Base-by-base conservation (phyloP, 1,139 yeast genomes). In the Blastobotrys persicus region DNA sequence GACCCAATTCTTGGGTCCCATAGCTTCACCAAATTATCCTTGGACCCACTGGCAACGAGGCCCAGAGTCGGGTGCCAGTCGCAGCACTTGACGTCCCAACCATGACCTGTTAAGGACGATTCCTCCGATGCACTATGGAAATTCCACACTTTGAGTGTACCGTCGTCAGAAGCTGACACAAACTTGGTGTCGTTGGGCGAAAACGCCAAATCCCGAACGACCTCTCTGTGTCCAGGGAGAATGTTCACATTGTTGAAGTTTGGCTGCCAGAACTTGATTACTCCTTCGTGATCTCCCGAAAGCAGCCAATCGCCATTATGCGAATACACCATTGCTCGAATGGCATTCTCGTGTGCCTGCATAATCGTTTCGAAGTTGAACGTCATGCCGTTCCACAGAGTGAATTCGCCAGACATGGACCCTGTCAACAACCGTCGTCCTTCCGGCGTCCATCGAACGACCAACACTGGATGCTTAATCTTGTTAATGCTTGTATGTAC, bases 61-160 rank as follows among this genome's bases (percentile, higher is more conserved):
- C 98, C 97, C 66, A 88, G 71, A 14, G 79, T 75, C 5, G 95
- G 88, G 67, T 92, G 99, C 99, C 99, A 92, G 66, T 92, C 98
- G 47, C 95, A 89, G 52, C 92, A 81, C 65, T 92, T 92, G 31
- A 92, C 97, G 69, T 92, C 99, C 99, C 99, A 92, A 64, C 94
- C 96, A 69, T 92, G 99, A 1, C 98, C 98, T 23, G 82, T 78
- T 46, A 92, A 74, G 1, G 80, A 76, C 42, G 88, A 70, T 64
- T 92, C 99, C 60, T 88, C 95, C 51, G 80, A 74, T 44, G 95
- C 96, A 57, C 86, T 88, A 64, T 87, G 85, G 68, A 92, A 92
- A 66, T 91, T 88, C 98, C 98, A 92, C 42, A 92, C 83, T 64
- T 92, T 92, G 52, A 92, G 70, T 4, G 85, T 77, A 39, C 91